Conservation (phyloP, 768 basidiomycete species). For the Phlegmacium glaucopus region DNA sequence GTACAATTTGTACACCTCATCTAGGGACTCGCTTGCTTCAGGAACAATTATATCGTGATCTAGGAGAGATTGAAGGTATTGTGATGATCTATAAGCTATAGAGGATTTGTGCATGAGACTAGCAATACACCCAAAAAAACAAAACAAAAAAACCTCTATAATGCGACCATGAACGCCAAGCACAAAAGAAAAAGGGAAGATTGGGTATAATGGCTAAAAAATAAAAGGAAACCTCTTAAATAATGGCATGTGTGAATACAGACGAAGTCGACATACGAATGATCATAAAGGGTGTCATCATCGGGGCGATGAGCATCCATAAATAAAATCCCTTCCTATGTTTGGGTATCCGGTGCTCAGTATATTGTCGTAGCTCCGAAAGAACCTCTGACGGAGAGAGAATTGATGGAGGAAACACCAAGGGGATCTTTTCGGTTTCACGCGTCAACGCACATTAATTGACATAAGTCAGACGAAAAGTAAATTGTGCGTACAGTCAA, state of each 20-base stretch:
- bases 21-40: slow-evolving; percentile 49
- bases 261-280: slow-evolving; percentile 52
- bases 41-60: slow-evolving; percentile 54
- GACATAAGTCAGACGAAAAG: not conserved
- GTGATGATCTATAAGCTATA: slow-evolving; percentile 66
- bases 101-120: not conserved
- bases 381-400: slow-evolving; percentile 31
- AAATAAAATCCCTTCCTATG: slow-evolving; percentile 64
- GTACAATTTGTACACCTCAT: slow-evolving; percentile 46
- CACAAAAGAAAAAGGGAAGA: slow-evolving; percentile 81
- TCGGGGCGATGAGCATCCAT: slow-evolving; percentile 64
- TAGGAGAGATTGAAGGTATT: slow-evolving; percentile 62
- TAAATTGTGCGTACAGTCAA: not conserved
- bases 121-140: not conserved
- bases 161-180: slow-evolving; percentile 84
- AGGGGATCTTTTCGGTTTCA: slow-evolving; percentile 52
- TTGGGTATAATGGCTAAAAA: slow-evolving; percentile 73
- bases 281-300: slow-evolving; percentile 74
- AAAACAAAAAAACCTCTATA: slow-evolving; percentile 53
- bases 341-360: slow-evolving; percentile 53
- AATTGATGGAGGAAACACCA: slow-evolving; percentile 53
- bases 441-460: not conserved
- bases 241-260: not conserved
- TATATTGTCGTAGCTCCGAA: slow-evolving; percentile 47
- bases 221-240: not conserved